phyloP scores from a whole-genome alignment of 2,329 filamentous ascomycete species.

The Cladosporium sp. region DNA sequence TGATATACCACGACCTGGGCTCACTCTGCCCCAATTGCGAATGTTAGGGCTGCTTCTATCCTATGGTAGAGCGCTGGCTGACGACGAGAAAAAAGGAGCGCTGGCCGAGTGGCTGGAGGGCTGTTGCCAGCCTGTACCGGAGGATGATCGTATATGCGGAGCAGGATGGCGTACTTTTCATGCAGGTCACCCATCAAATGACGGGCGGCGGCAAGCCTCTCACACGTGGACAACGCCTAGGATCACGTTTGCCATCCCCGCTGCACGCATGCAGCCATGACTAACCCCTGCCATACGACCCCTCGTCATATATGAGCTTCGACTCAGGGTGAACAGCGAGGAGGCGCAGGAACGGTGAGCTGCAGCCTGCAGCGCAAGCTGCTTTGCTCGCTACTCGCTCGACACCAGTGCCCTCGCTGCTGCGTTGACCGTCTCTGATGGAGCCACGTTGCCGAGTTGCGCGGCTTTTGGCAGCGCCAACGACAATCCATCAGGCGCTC shows the following conservation, averaged over 20 bases:
- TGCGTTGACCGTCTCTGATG: not conserved
- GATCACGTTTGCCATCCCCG: slow-evolving; percentile 8
- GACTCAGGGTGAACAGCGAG: not conserved
- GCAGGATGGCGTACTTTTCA: slow-evolving; percentile 9
- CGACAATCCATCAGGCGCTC: not conserved
- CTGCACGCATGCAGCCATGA: slow-evolving; percentile 9
- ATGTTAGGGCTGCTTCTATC: not conserved
- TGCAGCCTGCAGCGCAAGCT: not conserved
- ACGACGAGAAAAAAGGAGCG: not conserved
- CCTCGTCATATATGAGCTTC: slow-evolving; percentile 1
- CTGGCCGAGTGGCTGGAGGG: not conserved
- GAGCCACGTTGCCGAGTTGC: slow-evolving; percentile 1
- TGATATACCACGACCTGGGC: not conserved
- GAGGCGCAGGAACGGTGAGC: slow-evolving; percentile 5
- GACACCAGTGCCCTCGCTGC: not conserved
- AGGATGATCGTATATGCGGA: slow-evolving; percentile 7
- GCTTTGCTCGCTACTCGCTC: not conserved
- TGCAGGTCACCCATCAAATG: slow-evolving; percentile 8
- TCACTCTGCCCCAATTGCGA: not conserved
- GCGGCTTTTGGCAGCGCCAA: slow-evolving; percentile 5
- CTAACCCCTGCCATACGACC: slow-evolving; percentile 1
- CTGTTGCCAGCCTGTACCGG: not conserved
- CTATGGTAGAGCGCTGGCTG: not conserved
- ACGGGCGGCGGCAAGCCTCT: slow-evolving; percentile 11
- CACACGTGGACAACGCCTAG: slow-evolving; percentile 10